These are phyloP conservation scores for Proliferodiscus dingleyae DNA, from an alignment of 2,329 filamentous ascomycete genomes.

Conservation along the genomic window DNA sequence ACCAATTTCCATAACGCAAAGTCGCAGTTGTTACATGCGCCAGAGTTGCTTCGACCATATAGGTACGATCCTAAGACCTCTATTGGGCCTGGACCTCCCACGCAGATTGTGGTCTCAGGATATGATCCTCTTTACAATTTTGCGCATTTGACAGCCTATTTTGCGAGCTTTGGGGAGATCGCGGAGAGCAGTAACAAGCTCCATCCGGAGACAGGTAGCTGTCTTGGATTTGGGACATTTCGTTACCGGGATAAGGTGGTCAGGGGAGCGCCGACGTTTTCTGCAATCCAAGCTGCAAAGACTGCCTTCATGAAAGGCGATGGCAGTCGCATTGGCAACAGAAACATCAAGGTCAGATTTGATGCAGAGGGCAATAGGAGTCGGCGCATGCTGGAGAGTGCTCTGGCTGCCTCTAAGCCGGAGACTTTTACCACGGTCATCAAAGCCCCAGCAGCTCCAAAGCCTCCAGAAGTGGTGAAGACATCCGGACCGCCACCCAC, in stretches of 20 bases:
- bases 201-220: constrained; percentile 89
- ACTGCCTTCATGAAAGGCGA: constrained; percentile 73
- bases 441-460: constrained; percentile 32
- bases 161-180: constrained; percentile 80
- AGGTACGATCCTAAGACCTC: constrained; percentile 77
- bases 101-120: constrained; percentile 89
- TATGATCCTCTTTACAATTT: constrained; percentile 88
- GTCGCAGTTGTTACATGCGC: constrained; percentile 64
- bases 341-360: constrained; percentile 75
- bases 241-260: constrained; percentile 69
- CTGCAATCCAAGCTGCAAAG: constrained; percentile 76
- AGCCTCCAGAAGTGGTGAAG: constrained; percentile 37
- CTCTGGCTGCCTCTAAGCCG: constrained; percentile 60
- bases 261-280: constrained; percentile 41
- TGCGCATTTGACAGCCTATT: constrained; percentile 68
- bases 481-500: constrained; percentile 68
- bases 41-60: constrained; percentile 79
- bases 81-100: constrained; percentile 81
- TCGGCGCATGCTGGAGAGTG: constrained; percentile 68
- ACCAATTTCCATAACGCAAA: constrained; percentile 65
- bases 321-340: constrained; percentile 73
- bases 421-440: constrained; percentile 8
- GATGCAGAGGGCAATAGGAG: constrained; percentile 86
- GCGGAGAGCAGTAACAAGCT: constrained; percentile 89
- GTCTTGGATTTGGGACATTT: constrained; percentile 88